Conservation (phyloP, 305 asterid genomes). For the Fraxinus ornus region DNA sequence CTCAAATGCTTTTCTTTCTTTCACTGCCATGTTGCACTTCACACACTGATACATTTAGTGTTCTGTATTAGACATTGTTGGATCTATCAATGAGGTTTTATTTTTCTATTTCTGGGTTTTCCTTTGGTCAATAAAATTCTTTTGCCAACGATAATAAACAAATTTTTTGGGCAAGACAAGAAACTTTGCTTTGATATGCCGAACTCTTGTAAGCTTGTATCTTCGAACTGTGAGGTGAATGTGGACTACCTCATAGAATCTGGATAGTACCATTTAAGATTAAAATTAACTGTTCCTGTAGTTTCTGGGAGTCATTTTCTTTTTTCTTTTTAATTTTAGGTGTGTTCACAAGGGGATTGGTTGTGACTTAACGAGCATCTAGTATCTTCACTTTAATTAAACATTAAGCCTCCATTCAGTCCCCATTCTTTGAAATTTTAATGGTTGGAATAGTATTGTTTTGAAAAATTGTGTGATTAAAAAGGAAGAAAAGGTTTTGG, state of each 20-base stretch:
- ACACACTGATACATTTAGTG: not conserved
- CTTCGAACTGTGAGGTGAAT: not conserved
- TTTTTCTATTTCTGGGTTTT: not conserved
- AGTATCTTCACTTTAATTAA: not conserved
- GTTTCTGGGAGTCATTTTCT: not conserved
- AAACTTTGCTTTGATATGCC: not conserved
- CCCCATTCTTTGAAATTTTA: no score
- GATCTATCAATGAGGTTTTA: not conserved
- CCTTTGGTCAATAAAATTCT: not conserved
- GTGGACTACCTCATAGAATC: not conserved
- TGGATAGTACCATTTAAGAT: not conserved
- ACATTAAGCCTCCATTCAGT: not conserved
- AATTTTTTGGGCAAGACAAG: not conserved
- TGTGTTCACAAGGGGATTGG: not conserved
- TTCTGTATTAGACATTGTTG: not conserved
- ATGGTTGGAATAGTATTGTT: no score
- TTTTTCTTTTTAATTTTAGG: not conserved
- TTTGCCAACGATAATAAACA: not conserved
- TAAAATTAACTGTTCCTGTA: not conserved
- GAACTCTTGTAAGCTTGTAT: not conserved
- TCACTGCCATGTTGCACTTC: slow-evolving; percentile 4
- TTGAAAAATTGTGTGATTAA: no score
- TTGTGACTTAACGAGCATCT: not conserved
- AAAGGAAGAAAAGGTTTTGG: no score
- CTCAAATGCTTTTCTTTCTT: slow-evolving; percentile 9